A percentile compares a stretch with the other conserved stretches of the same genome.
phyloP scores from a whole-genome alignment of 164 flowering plant genomes.

The Chimonanthus salicifolius region DNA sequence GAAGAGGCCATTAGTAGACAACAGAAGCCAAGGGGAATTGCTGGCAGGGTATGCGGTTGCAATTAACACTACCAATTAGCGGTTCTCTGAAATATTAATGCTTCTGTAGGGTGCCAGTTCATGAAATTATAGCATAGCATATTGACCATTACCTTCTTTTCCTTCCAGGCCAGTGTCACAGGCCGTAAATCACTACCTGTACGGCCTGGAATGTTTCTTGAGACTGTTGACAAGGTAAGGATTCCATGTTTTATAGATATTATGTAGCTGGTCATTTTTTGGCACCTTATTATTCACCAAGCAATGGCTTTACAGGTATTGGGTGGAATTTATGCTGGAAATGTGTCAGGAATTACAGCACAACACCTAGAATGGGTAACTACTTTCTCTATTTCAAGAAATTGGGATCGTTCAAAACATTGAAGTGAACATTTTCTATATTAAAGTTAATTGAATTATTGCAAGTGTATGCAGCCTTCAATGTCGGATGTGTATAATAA shows the following conservation, averaged over 20 bases:
- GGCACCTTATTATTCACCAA: neutral
- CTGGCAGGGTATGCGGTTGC: constrained; percentile 56
- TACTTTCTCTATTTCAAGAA: neutral
- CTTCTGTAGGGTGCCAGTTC: neutral
- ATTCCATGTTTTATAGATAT: neutral
- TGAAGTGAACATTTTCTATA: no score
- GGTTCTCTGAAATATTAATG: neutral
- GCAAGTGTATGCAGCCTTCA: no score
- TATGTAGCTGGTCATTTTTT: neutral
- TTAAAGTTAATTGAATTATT: no score
- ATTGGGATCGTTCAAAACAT: neutral
- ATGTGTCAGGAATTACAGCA: constrained; percentile 79
- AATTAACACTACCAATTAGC: neutral
- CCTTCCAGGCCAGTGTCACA: constrained; percentile 57
- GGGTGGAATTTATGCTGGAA: constrained; percentile 82
- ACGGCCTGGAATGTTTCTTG: constrained; percentile 97
- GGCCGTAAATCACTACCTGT: constrained; percentile 80
- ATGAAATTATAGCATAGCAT: neutral
- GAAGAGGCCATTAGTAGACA: constrained; percentile 18
- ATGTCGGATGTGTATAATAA: neutral
- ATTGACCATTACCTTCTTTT: neutral
- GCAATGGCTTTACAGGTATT: constrained; percentile 49
- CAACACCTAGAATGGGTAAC: constrained; percentile 97
- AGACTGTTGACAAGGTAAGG: constrained; percentile 81
- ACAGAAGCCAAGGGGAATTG: constrained; percentile 38